Conservation (phyloP, 2,329 filamentous ascomycete species). For the Sporothrix protearum region DNA sequence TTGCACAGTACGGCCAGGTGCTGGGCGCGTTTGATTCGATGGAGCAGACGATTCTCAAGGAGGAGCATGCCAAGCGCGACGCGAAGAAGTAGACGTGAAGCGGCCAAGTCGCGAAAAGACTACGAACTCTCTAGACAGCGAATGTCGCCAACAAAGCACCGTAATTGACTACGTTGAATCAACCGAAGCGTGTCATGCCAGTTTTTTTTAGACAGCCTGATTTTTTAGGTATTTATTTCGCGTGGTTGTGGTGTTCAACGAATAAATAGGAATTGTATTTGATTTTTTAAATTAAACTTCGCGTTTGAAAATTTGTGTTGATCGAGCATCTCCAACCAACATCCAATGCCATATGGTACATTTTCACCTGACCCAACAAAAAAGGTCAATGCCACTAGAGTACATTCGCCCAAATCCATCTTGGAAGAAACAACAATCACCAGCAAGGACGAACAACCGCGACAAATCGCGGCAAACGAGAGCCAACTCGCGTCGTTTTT, state of each 20-base stretch:
- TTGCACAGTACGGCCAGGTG: slow-evolving; percentile 73
- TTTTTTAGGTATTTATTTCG: neutral
- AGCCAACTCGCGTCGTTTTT: neutral
- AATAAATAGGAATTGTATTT: neutral
- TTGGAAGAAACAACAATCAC: neutral
- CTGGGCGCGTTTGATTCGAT: slow-evolving; percentile 72
- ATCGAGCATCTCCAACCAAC: neutral
- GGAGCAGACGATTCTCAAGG: slow-evolving; percentile 62
- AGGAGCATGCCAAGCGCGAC: slow-evolving; percentile 31
- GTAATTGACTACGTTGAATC: neutral
- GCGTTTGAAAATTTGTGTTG: neutral
- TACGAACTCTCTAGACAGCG: neutral
- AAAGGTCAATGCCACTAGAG: neutral
- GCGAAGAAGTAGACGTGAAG: slow-evolving; percentile 25
- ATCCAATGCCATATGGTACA: neutral
- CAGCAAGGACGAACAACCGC: neutral
- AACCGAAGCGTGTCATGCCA: neutral
- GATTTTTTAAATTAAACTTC: neutral
- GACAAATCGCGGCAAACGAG: neutral
- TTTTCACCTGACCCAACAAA: neutral
- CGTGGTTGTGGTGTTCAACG: neutral
- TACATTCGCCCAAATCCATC: neutral
- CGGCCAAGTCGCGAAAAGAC: neutral
- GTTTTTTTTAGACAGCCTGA: neutral
- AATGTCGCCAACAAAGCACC: too few species aligned